Percentiles rank a stretch among this genome's conserved stretches.
phyloP scores from a whole-genome alignment of 768 basidiomycete species.

The Tubosaeta brunneosetosa region DNA sequence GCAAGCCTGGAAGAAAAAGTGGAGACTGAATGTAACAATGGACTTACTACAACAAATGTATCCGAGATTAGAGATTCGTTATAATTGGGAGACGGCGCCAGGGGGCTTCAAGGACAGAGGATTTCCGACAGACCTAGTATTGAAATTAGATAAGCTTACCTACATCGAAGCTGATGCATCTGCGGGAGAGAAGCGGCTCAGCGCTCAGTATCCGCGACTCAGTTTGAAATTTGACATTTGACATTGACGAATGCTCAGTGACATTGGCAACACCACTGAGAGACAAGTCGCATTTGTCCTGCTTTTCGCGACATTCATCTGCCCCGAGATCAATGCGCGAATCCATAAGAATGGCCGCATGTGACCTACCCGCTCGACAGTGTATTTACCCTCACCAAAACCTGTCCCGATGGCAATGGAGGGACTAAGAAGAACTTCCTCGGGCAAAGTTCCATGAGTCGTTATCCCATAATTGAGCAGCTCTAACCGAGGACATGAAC shows the following conservation, averaged over 20 bases:
- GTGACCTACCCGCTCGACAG: constrained; percentile 33
- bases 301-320: constrained; percentile 37
- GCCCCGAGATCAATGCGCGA: too few relatives aligned
- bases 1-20: too few relatives aligned
- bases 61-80: too few relatives aligned
- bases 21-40: too few relatives aligned
- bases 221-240: background rate
- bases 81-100: constrained; percentile 27
- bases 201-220: constrained; percentile 27
- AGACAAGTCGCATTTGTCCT: constrained; percentile 27
- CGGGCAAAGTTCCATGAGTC: constrained; percentile 32
- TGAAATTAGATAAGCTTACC: constrained; percentile 32
- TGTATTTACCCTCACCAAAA: constrained; percentile 47
- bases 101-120: constrained; percentile 32
- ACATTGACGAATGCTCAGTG: background rate
- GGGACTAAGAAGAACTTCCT: constrained; percentile 31
- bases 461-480: constrained; percentile 30
- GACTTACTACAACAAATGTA: too few relatives aligned
- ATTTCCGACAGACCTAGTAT: constrained; percentile 25
- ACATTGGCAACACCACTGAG: too few relatives aligned
- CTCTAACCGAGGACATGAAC: constrained; percentile 40
- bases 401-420: constrained; percentile 35
- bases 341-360: too few relatives aligned
- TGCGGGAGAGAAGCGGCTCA: constrained; percentile 26
- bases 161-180: constrained; percentile 37